Base-by-base conservation (phyloP, 2,329 filamentous ascomycete genomes). In the Pestalotiopsis sp. region DNA sequence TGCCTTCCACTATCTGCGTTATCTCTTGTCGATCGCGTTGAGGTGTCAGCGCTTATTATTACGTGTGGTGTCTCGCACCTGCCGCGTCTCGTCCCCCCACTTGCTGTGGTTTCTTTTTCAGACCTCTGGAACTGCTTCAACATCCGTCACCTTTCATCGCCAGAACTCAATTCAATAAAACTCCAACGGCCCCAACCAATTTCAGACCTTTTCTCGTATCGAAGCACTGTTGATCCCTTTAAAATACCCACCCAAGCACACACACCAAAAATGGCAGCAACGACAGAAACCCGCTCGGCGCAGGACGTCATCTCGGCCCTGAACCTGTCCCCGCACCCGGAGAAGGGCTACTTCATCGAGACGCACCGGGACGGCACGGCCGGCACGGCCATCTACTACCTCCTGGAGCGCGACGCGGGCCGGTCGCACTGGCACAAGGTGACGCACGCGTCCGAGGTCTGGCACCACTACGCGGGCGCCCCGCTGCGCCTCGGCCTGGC, bases 381-480 rank as follows among this genome's bases (percentile, higher is more conserved):
- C 67, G 85, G 83, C 76, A 86, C 85, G 1, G 80, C 80, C 63
- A 87, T 87, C 72, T 87, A 87, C 77, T 87, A 87, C 72, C 80
- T 87, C 0, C 81, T 87, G 4, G 81, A 86, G 66, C 82, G 83
- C 41, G 70, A 75, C 7, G 75, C 71, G 1, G 81, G 83, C 0
- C 71, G 79, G 20, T 87, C 85, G 4, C 74, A 81, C 68, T 87
- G 84, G 85, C 85, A 87, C 75, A 83, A 83, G 66, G 81, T 85
- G 12, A 59, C 69, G 63, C 83, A 86, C 67, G 82, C 82, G 2
- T 82, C 77, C 49, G 84, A 87, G 73, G 75, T 85, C 17, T 87
- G 85, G 85, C 85, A 87, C 74, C 82, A 84, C 77, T 87, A 87
- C 67, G 84, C 84, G 9, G 85, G 85, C 6, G 84, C 84, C 5